Base-by-base conservation (phyloP, 371 early-diverging fungal species). In the Mortierella sp. region DNA sequence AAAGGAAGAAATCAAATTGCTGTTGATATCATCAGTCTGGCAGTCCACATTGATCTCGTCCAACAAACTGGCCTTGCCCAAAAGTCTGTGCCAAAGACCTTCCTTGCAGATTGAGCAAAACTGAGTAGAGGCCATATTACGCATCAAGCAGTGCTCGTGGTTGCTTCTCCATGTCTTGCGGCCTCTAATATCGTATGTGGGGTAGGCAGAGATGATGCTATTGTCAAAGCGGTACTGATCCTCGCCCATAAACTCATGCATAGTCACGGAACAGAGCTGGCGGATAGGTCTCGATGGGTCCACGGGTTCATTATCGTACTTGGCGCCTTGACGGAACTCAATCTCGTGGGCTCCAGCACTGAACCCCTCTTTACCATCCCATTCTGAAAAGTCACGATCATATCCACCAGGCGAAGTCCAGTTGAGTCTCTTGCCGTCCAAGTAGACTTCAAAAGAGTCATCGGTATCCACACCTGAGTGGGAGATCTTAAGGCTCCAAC, bases 101-200 rank as follows among this genome's bases (percentile, higher is more conserved):
- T 91, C 90, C 57, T 86, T 80, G 84, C 91, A 91, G 24, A 90
- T 81, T 32, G 84, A 70, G 74, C 91, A 90, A 64, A 90, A 87
- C 6, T 70, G 61, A 4, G 66, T 67, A 14, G 75, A 72, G 26
- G 84, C 60, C 90, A 90, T 91, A 75, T 91, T 89, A 39, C 91
- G 84, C 91, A 91, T 91, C 70, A 91, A 60, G 61, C 91, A 91
- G 32, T 65, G 74, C 68, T 87, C 88, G 77, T 90, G 86, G 58
- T 88, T 89, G 20, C 87, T 88, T 12, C 88, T 78, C 80, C 85
- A 89, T 9, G 85, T 80, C 67, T 86, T 85, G 24, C 65, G 62
- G 8, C 84, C 81, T 3, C 54, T 26, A 30, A 84, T 65, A 45
- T 83, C 80, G 28, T 69, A 88, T 18, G 87, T 87, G 0, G 89